Conservation (phyloP, 495 filamentous ascomycete species). For the Podospora fimiseda region DNA sequence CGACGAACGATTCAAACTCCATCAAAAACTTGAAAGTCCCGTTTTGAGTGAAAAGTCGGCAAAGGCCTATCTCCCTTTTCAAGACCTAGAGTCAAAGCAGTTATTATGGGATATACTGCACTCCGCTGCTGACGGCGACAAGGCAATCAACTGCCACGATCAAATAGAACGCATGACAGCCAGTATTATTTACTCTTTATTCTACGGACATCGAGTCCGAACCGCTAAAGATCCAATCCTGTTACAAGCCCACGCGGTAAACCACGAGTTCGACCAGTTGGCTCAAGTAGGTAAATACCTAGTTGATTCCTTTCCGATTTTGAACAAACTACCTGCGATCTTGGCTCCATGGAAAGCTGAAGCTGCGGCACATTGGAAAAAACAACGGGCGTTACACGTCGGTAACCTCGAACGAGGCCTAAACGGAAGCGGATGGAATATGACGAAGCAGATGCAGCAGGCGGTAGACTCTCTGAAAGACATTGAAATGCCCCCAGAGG, state of each 20-base stretch:
- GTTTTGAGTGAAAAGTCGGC: constrained; percentile 28
- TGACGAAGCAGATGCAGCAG: not conserved
- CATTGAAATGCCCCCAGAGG: not conserved
- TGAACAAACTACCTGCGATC: not conserved
- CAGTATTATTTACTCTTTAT: constrained; percentile 8
- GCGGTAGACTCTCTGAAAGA: not conserved
- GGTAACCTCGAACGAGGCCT: not conserved
- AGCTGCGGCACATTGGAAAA: not conserved
- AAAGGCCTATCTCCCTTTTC: constrained; percentile 29
- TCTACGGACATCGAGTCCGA: constrained; percentile 6
- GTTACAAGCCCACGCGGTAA: constrained; percentile 4
- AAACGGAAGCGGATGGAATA: not conserved
- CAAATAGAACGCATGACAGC: constrained; percentile 7
- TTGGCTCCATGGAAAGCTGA: constrained; percentile 7
- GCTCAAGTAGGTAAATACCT: constrained; percentile 8
- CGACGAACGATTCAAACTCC: constrained; percentile 13
- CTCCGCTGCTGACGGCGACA: not conserved
- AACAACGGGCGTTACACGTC: constrained; percentile 2
- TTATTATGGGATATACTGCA: constrained; percentile 13
- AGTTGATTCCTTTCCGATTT: constrained; percentile 6
- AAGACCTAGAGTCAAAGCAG: constrained; percentile 12
- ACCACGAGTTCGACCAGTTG: constrained; percentile 9
- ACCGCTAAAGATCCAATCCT: constrained; percentile 1
- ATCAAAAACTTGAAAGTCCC: constrained; percentile 15
- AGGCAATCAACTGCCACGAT: constrained; percentile 5